These are phyloP conservation scores for Ceratocystis ficicola DNA, from an alignment of 2,329 filamentous ascomycete species.

Conservation along the genomic window DNA sequence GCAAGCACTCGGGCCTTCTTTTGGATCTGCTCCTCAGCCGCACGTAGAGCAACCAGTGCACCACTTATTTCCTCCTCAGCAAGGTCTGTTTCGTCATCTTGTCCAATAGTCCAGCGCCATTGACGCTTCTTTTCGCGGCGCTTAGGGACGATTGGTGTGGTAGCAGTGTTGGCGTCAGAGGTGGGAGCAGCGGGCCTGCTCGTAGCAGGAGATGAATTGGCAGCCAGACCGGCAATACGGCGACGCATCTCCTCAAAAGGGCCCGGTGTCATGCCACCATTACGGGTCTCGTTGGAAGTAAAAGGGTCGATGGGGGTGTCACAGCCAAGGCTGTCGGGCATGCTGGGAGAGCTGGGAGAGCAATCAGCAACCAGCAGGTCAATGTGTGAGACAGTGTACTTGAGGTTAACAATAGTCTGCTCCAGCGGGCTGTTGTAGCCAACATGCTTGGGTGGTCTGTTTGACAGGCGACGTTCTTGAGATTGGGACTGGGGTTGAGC, in stretches of 20 bases:
- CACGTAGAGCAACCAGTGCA: slow-evolving; percentile 33
- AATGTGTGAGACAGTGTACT: slow-evolving; percentile 51
- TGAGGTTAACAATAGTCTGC: slow-evolving; percentile 51
- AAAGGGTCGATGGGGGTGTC: slow-evolving; percentile 41
- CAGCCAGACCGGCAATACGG: slow-evolving; percentile 40
- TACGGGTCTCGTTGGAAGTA: slow-evolving; percentile 42
- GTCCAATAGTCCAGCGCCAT: slow-evolving; percentile 55
- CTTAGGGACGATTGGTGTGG: slow-evolving; percentile 27
- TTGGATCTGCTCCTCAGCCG: slow-evolving; percentile 27
- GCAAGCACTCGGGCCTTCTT: slow-evolving; percentile 18
- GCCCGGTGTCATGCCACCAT: slow-evolving; percentile 50
- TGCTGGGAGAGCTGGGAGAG: slow-evolving; percentile 26
- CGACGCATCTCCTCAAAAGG: slow-evolving; percentile 52
- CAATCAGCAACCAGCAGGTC: slow-evolving; percentile 47
- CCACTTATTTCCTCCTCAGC: slow-evolving; percentile 33
- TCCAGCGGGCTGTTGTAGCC: slow-evolving; percentile 51
- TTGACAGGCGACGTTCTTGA: slow-evolving; percentile 42
- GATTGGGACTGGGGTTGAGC: slow-evolving; percentile 40
- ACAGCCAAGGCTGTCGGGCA: slow-evolving; percentile 24
- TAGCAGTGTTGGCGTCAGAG: slow-evolving; percentile 2
- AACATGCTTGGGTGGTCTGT: slow-evolving; percentile 42
- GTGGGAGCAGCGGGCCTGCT: slow-evolving; percentile 33
- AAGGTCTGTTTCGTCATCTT: slow-evolving; percentile 31
- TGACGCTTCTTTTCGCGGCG: slow-evolving; percentile 48
- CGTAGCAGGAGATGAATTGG: slow-evolving; percentile 33